Evolutionary conservation across 2,329 filamentous ascomycete genomes (phyloP).

Genomic region (Xylaria polymorpha): DNA sequence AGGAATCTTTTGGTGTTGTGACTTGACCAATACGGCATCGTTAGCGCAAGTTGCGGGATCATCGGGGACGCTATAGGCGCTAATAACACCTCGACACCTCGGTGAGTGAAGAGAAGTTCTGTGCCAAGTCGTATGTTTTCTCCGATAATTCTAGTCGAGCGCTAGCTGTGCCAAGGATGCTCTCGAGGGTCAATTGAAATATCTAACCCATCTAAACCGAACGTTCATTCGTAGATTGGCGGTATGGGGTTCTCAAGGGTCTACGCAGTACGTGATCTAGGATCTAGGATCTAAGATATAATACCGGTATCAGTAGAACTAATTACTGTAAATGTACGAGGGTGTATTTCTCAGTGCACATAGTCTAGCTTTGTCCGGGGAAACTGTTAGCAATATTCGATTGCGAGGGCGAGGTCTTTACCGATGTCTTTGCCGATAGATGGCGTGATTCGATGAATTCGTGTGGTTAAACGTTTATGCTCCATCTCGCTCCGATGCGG

Average conservation of each 20-base stretch:
- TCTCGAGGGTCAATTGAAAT: neutral
- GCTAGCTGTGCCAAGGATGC: neutral
- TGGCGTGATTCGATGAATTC: neutral
- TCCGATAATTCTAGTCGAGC: neutral
- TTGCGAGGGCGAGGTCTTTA: neutral
- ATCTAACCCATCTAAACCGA: neutral
- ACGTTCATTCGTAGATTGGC: neutral
- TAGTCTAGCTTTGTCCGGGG: neutral
- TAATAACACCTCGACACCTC: neutral
- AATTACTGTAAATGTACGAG: neutral
- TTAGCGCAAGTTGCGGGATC: neutral
- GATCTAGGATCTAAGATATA: neutral
- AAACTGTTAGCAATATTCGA: neutral
- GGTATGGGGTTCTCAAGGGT: neutral
- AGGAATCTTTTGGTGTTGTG: neutral
- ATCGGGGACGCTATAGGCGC: neutral
- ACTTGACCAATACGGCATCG: neutral
- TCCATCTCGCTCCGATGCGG: neutral
- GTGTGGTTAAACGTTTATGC: neutral
- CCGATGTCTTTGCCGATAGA: neutral
- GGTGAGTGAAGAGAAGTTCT: neutral
- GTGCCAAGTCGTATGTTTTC: neutral
- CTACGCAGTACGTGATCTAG: neutral
- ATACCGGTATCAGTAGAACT: too few species aligned
- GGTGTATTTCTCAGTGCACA: neutral